These are phyloP conservation scores for Pelargonium fulgidum DNA, from an alignment of 441 rosid genomes.

Conservation along the genomic window DNA sequence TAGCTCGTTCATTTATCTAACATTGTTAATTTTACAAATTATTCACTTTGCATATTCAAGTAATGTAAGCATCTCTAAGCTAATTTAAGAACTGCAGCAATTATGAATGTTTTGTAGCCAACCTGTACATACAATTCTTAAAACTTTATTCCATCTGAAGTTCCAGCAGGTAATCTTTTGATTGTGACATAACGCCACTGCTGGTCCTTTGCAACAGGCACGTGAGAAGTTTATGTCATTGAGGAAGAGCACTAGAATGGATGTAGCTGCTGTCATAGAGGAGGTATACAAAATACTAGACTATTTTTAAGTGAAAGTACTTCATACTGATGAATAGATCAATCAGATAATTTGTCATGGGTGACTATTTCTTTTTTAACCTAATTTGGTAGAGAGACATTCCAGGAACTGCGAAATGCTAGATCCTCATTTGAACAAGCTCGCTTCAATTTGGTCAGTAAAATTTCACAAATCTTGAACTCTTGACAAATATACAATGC, in stretches of 20 bases:
- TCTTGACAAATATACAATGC: background rate
- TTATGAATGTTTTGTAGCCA: slow-evolving; percentile 10
- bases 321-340: slow-evolving; percentile 16
- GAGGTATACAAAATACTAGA: slow-evolving; percentile 44
- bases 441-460: slow-evolving; percentile 77
- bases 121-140: background rate
- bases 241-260: slow-evolving; percentile 72
- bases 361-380: slow-evolving; percentile 18
- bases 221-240: slow-evolving; percentile 82
- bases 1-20: background rate
- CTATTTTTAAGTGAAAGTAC: slow-evolving; percentile 10
- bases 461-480: slow-evolving; percentile 11
- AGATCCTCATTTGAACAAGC: slow-evolving; percentile 94
- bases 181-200: slow-evolving; percentile 19
- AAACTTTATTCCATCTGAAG: background rate
- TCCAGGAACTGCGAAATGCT: slow-evolving; percentile 86
- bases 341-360: slow-evolving; percentile 21
- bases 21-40: too few relatives aligned
- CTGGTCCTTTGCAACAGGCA: slow-evolving; percentile 44
- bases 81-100: slow-evolving; percentile 12
- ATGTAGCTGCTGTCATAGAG: slow-evolving; percentile 64
- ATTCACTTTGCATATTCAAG: background rate
- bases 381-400: slow-evolving; percentile 19
- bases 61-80: background rate
- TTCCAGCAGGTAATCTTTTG: slow-evolving; percentile 7